Evolutionary conservation across 805 yeast genomes (phyloP).

Genomic region (Starmerella bombicola): DNA sequence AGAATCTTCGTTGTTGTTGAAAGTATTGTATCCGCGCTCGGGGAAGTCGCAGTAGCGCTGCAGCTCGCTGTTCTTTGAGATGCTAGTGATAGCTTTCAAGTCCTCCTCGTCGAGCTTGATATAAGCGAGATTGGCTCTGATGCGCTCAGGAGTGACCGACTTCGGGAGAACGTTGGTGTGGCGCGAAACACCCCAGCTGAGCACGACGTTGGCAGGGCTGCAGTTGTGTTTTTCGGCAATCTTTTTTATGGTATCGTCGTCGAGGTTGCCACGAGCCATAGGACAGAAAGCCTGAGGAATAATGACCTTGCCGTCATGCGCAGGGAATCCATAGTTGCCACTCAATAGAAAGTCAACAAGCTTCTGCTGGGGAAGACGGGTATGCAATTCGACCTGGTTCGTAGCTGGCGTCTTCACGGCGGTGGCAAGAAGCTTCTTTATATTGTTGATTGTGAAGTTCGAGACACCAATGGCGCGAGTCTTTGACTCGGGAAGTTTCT

Average conservation of each 20-base stretch:
- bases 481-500: conserved; percentile 41
- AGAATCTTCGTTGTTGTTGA: conserved; percentile 23
- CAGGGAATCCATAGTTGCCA: conserved; percentile 21
- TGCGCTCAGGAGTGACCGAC: conserved; percentile 53
- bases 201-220: conserved; percentile 25
- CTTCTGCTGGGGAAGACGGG: conserved; percentile 53
- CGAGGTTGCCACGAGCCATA: conserved; percentile 54
- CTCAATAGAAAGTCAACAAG: conserved; percentile 40
- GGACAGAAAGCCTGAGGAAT: conserved; percentile 67
- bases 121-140: conserved; percentile 34
- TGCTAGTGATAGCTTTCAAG: conserved; percentile 26
- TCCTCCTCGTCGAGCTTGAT: conserved; percentile 36
- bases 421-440: conserved; percentile 37
- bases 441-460: conserved; percentile 46
- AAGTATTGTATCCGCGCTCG: conserved; percentile 14
- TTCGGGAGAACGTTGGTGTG: conserved; percentile 56
- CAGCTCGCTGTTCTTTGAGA: conserved; percentile 14
- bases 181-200: conserved; percentile 32
- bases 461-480: conserved; percentile 65
- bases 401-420: conserved; percentile 45
- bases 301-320: conserved; percentile 35
- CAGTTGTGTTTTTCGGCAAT: conserved; percentile 45
- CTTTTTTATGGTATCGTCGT: conserved; percentile 40
- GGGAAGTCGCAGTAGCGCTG: conserved; percentile 21
- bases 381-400: conserved; percentile 69